Evolutionary conservation across 768 basidiomycete species (phyloP), one percentile per base, ranked within the genome.

Genomic region (Hydnum rufescens): DNA sequence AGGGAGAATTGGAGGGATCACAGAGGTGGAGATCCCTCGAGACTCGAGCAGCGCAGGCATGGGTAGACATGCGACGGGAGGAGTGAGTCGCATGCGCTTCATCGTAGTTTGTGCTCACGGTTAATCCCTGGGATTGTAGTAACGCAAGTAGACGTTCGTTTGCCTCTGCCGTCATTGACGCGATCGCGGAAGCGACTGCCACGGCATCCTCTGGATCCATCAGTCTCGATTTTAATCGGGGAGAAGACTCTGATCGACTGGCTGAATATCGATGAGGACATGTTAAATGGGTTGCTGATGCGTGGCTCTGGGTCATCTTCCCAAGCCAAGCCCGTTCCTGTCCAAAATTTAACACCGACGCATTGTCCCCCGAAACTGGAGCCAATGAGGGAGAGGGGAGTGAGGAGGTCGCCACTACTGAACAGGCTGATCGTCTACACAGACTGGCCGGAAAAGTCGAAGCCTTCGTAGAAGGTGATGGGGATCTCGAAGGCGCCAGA

Each of bases 401-500:
- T 23, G 60, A 65, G 2, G 75, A 76, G 60, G 76, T 78, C 22
- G 39, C 79, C 3, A 72, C 75, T 4, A 72, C 75, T 26, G 71
- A 75, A 54, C 82, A 87, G 62, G 80, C 88, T 5, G 63, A 71
- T 22, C 75, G 74, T 55, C 66, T 97, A 29, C 77, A 76, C 58
- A 72, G 74, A 55, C 71, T 99, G 51, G 92, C 95, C 6, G 66
- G 73, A 55, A 85, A 86, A 62, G 87, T 99, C 1, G 82, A 85
- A 58, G 68, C 70, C n/a, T 99, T 99, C 61, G 79, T 99, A 2
- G 78, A 88, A 58, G 89, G 84, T 2, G 67, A 92, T 61, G 95
- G 95, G 2, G 82, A 85, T 54, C 55, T 95, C 5, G 82, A 87
- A 56, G 95, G 95, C 3, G 95, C 89, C 0, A 67, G 71, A 57